Percentiles rank a stretch among this genome's conserved stretches.
phyloP scores from a whole-genome alignment of 2,329 filamentous ascomycete genomes.

The Anisogramma anomala region DNA sequence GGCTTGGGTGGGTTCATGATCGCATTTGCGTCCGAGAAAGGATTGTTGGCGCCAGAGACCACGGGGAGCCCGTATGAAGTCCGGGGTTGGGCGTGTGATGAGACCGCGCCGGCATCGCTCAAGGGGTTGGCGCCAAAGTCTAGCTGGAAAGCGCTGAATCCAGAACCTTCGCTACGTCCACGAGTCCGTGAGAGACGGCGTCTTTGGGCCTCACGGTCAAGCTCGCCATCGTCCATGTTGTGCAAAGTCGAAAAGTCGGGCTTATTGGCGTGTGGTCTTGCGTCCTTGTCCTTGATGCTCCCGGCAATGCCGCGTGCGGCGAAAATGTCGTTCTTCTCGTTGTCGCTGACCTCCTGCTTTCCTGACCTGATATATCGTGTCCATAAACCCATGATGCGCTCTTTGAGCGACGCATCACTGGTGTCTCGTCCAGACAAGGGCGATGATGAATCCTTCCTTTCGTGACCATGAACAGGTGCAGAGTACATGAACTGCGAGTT shows the following conservation, averaged over 20 bases:
- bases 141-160: constrained; percentile 28
- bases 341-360: constrained; percentile 15
- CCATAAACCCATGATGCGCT: constrained; percentile 35
- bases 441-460: constrained; percentile 26
- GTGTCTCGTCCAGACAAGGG: constrained; percentile 8
- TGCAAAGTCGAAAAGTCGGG: constrained; percentile 34
- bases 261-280: constrained; percentile 16
- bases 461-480: constrained; percentile 22
- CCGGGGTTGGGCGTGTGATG: constrained; percentile 28
- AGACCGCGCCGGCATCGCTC: constrained; percentile 33
- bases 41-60: constrained; percentile 26
- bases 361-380: constrained; percentile 24
- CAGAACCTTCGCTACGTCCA: constrained; percentile 22
- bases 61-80: constrained; percentile 25
- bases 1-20: constrained; percentile 24
- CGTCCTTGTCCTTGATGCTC: constrained; percentile 17
- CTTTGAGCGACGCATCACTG: constrained; percentile 23
- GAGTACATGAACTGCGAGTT: constrained; percentile 39
- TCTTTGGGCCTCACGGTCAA: constrained; percentile 27
- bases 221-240: constrained; percentile 31
- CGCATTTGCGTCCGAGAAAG: constrained; percentile 40
- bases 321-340: constrained; percentile 19
- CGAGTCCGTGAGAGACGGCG: constrained; percentile 21
- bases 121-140: constrained; percentile 34
- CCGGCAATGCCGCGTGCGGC: constrained; percentile 18